Evolutionary conservation across 805 yeast genomes (phyloP), one percentile per base, ranked within the genome.

Genomic region (Groenewaldozyma salmanticensis): DNA sequence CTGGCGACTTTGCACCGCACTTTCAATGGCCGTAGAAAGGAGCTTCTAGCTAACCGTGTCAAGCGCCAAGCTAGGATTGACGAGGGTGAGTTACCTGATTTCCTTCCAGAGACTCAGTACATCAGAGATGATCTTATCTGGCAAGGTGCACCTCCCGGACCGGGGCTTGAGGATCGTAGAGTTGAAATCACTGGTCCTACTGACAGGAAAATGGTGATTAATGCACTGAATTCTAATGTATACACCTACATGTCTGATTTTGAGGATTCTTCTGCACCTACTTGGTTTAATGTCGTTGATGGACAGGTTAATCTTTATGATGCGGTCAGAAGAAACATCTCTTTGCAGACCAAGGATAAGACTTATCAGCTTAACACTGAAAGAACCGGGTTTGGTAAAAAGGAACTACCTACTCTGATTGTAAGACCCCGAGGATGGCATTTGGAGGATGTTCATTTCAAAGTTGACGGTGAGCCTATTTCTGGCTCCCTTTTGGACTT

Each of bases 151-250:
- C 70, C 75, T 35, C 75, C 77, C 45, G 83, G 79, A 33, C 76
- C 74, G 16, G 85, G 85, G 17, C 69, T 78, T 43, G 73, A 69
- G 54, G 85, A 79, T 68, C 71, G 85, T 56, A 70, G 85, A 51
- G 83, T 77, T 43, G 85, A 79, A 60, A 79, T 79, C 62, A 79
- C 85, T 37, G 86, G 86, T 31, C 85, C 85, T 35, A 76, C 83
- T 36, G 85, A 78, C 61, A 69, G 84, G 46, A 78, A 78, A 59
- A 78, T 78, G 85, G 83, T 78, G 44, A 77, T 78, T 65, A 78
- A 78, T 51, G 85, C 85, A 29, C 70, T 78, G 55, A 78, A 78
- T 64, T 70, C 83, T 13, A 68, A 69, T 34, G 85, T 79, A 36
- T 80, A 77, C 53, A 77, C 84, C 36, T 79, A 79, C 63, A 79